These are phyloP conservation scores for Penicillium sp. DNA, from an alignment of 2,329 filamentous ascomycete genomes.

Conservation along the genomic window DNA sequence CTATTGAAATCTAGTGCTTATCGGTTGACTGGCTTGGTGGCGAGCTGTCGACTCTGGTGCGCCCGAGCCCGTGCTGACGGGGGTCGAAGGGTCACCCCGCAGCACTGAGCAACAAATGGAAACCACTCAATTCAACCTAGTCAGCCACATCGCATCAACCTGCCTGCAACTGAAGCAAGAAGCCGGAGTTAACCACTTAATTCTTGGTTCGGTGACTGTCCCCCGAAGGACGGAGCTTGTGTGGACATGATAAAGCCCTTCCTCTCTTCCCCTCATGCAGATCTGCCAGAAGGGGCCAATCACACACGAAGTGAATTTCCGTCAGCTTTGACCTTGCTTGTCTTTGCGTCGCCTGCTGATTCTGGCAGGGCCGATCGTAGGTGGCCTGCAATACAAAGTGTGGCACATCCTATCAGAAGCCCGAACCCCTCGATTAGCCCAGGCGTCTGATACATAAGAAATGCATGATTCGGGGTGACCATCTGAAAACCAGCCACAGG, in stretches of 20 bases:
- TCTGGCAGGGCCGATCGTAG: conserved; percentile 6
- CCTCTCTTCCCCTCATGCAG: conserved; percentile 5
- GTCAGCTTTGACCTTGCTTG: not conserved
- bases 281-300: conserved; percentile 14
- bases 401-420: conserved; percentile 15
- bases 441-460: conserved; percentile 22
- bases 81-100: conserved; percentile 11
- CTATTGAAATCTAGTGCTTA: conserved; percentile 11
- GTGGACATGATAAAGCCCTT: conserved; percentile 1
- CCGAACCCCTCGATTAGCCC: not conserved
- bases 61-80: conserved; percentile 21
- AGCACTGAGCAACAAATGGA: conserved; percentile 14
- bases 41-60: conserved; percentile 7
- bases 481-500: conserved; percentile 12
- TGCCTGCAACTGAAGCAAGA: not conserved
- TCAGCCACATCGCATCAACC: conserved; percentile 3
- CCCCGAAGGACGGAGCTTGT: not conserved
- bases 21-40: conserved; percentile 1
- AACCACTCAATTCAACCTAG: not conserved
- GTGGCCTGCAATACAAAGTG: not conserved
- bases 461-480: conserved; percentile 8
- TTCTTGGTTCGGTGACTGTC: not conserved
- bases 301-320: not conserved
- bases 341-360: conserved; percentile 7
- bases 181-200: not conserved